These are phyloP conservation scores for Syzygium syzygioides DNA, from an alignment of 441 rosid species.

Conservation along the genomic window DNA sequence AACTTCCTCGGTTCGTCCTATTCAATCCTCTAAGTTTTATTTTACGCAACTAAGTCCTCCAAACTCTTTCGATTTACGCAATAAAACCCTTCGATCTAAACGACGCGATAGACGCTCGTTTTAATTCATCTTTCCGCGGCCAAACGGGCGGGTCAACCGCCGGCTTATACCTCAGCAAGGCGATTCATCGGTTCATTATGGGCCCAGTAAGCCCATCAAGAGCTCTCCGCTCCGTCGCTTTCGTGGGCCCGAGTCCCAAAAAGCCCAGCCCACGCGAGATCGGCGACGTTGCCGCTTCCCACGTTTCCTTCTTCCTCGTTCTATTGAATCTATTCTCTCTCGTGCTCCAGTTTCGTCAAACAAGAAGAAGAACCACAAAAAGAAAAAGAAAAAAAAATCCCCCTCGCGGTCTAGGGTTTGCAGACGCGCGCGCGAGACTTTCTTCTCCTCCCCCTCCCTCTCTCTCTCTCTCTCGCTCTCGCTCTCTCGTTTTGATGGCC, in stretches of 20 bases:
- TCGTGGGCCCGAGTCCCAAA: not conserved
- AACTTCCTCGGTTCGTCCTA: no score
- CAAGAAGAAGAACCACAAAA: not conserved
- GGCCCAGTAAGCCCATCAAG: not conserved
- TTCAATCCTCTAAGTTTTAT: no score
- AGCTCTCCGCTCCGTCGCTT: no score
- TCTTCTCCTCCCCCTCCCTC: not conserved
- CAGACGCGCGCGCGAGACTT: not conserved
- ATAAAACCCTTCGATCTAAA: not conserved
- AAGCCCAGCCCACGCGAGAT: not conserved
- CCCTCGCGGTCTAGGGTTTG: not conserved
- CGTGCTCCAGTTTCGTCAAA: not conserved
- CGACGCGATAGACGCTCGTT: not conserved
- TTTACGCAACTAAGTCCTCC: not conserved
- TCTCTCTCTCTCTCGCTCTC: not conserved
- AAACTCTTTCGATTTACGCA: not conserved
- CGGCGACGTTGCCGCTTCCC: not conserved
- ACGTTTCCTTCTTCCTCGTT: not conserved
- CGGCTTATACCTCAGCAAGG: not conserved
- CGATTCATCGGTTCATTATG: not conserved
- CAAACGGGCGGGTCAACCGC: not conserved
- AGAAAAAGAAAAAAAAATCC: not conserved
- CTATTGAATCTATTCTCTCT: not conserved
- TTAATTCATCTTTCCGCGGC: not conserved
- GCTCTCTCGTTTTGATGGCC: not conserved